A percentile compares a stretch with the other conserved stretches of the same genome.
phyloP scores from a whole-genome alignment of 768 basidiomycete species.

The Trametes cingulata region DNA sequence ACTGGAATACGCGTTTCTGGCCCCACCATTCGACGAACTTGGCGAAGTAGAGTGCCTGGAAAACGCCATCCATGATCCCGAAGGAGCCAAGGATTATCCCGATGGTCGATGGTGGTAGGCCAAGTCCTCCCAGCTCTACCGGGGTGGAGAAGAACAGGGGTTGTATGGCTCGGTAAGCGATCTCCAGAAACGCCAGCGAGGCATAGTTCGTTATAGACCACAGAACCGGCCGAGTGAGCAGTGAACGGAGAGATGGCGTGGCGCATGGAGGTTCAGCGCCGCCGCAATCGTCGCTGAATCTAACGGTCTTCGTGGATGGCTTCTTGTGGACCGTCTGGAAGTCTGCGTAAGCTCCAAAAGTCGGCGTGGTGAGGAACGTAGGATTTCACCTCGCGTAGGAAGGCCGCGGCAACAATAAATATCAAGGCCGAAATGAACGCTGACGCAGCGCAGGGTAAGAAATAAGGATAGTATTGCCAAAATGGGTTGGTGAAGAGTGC shows the following conservation, averaged over 20 bases:
- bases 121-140: conserved; percentile 40
- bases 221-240: conserved; percentile 35
- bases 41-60: conserved; percentile 44
- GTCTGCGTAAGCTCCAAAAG: not conserved
- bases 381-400: conserved; percentile 35
- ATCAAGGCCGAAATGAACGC: conserved; percentile 30
- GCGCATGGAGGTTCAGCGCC: not conserved
- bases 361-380: not conserved
- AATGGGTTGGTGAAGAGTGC: conserved; percentile 31
- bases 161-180: conserved; percentile 38
- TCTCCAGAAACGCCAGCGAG: conserved; percentile 39
- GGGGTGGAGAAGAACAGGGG: conserved; percentile 45
- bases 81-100: conserved; percentile 38
- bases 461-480: conserved; percentile 38
- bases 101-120: conserved; percentile 39
- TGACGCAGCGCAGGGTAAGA: conserved; percentile 37
- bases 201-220: conserved; percentile 38
- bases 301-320: conserved; percentile 7
- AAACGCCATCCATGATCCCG: conserved; percentile 39
- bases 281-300: conserved; percentile 6
- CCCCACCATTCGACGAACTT: conserved; percentile 38
- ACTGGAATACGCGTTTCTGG: conserved; percentile 33
- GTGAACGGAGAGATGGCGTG: conserved; percentile 20
- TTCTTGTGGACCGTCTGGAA: conserved; percentile 26
- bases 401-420: conserved; percentile 28